Evolutionary conservation across 1,284 basidiomycete genomes (phyloP).

Genomic region (Schizophyllum amplum): DNA sequence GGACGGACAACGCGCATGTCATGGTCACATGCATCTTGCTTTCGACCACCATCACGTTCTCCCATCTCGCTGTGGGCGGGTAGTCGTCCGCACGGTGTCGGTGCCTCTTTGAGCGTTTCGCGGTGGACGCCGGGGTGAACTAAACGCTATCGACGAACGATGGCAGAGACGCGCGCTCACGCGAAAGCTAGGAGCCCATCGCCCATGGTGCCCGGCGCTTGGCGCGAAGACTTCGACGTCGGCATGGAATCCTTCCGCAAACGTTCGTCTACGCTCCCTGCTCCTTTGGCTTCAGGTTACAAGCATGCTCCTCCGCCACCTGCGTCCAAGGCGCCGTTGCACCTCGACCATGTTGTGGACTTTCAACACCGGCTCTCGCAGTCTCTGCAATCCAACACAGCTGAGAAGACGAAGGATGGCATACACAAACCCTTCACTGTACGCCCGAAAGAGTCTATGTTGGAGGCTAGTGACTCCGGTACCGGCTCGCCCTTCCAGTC

Average conservation of each 20-base stretch:
- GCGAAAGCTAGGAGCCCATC: background rate
- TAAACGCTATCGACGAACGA: background rate
- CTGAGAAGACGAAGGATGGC: background rate
- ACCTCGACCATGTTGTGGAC: slow-evolving; percentile 22
- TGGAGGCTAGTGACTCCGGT: background rate
- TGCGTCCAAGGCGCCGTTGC: slow-evolving; percentile 12
- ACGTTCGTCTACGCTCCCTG: background rate
- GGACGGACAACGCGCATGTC: background rate
- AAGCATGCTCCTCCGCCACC: slow-evolving; percentile 14
- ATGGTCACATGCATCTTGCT: background rate
- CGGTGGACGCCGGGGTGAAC: background rate
- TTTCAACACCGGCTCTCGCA: slow-evolving; percentile 24
- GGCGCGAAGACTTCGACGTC: background rate
- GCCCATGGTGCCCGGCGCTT: slow-evolving; percentile 10
- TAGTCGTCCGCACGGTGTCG: background rate
- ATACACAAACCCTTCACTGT: slow-evolving; percentile 5
- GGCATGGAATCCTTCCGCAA: background rate
- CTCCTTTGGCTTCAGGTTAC: slow-evolving; percentile 14
- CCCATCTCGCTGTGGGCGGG: background rate
- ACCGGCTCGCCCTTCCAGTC: slow-evolving; percentile 7
- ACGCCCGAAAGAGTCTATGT: slow-evolving; percentile 8
- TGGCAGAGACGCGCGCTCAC: background rate
- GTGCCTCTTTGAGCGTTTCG: background rate
- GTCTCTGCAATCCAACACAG: slow-evolving; percentile 10
- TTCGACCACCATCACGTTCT: background rate